A percentile compares a stretch with the other conserved stretches of the same genome.
Evolutionary conservation across 495 filamentous ascomycete species (phyloP).

Genomic region (Cercophora scortea): DNA sequence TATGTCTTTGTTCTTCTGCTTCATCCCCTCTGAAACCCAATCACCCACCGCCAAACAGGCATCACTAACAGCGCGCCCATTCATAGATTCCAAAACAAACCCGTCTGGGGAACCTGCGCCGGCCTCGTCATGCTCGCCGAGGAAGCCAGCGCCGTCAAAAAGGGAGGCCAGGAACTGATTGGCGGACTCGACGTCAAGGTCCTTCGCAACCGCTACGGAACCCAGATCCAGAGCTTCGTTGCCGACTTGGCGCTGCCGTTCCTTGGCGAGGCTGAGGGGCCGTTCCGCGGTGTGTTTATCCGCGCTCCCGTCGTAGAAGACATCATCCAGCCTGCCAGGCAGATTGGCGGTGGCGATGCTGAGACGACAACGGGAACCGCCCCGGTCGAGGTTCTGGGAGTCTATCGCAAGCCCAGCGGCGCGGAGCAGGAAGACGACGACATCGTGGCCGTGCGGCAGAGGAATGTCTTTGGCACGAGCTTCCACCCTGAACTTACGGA

Average conservation of each 20-base stretch:
- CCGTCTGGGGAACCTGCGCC: constrained; percentile 94
- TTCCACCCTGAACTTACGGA: constrained; percentile 94
- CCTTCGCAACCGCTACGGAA: constrained; percentile 91
- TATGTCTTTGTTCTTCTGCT: constrained; percentile 31
- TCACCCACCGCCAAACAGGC: background rate
- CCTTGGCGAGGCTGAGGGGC: constrained; percentile 32
- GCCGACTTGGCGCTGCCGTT: constrained; percentile 69
- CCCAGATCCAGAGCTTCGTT: constrained; percentile 90
- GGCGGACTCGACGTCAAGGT: constrained; percentile 88
- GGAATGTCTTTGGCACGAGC: constrained; percentile 92
- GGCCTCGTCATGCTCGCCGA: constrained; percentile 89
- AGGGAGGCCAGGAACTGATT: constrained; percentile 87
- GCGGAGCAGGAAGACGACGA: constrained; percentile 48
- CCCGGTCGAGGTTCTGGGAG: constrained; percentile 52
- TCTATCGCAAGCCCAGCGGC: constrained; percentile 27
- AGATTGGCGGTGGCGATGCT: too few species aligned
- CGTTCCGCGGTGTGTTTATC: constrained; percentile 86
- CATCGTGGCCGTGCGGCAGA: constrained; percentile 84
- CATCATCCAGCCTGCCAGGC: constrained; percentile 37
- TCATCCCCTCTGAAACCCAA: too few species aligned
- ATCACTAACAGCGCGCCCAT: background rate
- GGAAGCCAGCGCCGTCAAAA: constrained; percentile 78
- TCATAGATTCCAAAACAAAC: constrained; percentile 56
- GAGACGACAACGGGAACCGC: constrained; percentile 32
- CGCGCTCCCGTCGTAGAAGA: constrained; percentile 89